These are phyloP conservation scores for Venturia carpophila DNA, from an alignment of 2,329 filamentous ascomycete species.

Conservation along the genomic window DNA sequence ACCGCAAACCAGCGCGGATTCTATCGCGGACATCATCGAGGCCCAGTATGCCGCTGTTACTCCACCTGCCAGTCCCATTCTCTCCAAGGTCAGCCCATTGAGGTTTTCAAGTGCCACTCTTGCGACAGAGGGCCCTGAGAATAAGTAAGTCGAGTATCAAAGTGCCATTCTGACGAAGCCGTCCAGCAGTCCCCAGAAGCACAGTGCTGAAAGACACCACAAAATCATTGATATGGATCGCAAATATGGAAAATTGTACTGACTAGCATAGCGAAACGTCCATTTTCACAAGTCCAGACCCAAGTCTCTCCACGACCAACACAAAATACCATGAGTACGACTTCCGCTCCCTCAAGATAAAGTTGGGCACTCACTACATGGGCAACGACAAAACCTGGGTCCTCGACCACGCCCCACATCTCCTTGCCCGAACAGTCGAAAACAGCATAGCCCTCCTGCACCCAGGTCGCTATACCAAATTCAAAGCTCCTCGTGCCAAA, in stretches of 20 bases:
- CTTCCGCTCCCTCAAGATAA: neutral
- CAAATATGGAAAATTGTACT: neutral
- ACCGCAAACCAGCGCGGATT: neutral
- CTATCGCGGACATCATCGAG: neutral
- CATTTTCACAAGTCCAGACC: neutral
- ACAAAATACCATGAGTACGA: neutral
- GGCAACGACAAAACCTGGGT: neutral
- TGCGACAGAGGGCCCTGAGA: neutral
- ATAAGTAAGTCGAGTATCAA: neutral
- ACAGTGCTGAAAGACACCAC: neutral
- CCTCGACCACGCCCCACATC: neutral
- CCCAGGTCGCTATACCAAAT: neutral
- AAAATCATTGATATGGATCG: neutral
- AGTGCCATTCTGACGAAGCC: neutral
- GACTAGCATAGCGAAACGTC: neutral
- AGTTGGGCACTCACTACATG: neutral
- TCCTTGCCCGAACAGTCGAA: neutral
- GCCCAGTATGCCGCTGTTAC: neutral
- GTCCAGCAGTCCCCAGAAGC: neutral
- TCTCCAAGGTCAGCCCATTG: neutral
- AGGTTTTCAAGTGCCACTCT: neutral
- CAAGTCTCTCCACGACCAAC: neutral
- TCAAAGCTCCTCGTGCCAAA: neutral
- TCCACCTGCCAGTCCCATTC: neutral
- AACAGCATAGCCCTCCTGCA: neutral